phyloP scores from a whole-genome alignment of 768 basidiomycete genomes.

The Xanthoconium purpureum region DNA sequence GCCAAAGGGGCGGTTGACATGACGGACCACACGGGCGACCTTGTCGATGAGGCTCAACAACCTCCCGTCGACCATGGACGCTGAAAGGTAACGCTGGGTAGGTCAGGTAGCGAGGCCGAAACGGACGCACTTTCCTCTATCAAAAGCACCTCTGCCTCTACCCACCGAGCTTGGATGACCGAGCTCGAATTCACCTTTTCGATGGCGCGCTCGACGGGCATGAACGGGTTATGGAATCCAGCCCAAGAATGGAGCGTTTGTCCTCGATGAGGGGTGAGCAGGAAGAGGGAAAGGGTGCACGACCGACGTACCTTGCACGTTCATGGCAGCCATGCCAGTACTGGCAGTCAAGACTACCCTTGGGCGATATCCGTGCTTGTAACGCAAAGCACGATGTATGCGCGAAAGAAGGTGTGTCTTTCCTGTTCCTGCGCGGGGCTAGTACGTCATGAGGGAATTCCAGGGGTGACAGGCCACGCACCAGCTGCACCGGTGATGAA shows the following conservation, averaged over 20 bases:
- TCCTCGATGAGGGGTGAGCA: not conserved
- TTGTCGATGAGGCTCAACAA: not conserved
- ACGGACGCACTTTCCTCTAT: not conserved
- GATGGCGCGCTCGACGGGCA: not conserved
- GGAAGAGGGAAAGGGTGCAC: too few species aligned
- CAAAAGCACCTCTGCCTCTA: not conserved
- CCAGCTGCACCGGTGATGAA: too few species aligned
- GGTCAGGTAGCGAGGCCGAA: not conserved
- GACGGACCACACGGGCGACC: not conserved
- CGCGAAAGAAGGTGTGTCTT: too few species aligned
- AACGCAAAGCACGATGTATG: too few species aligned
- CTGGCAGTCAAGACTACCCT: too few species aligned
- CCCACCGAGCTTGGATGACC: not conserved
- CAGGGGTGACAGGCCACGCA: too few species aligned
- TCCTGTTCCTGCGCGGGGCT: too few species aligned
- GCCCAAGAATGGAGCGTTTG: not conserved
- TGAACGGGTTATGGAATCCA: not conserved
- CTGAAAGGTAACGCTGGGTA: not conserved
- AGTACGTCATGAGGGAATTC: too few species aligned
- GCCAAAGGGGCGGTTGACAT: not conserved
- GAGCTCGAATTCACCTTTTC: not conserved
- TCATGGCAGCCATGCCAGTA: too few species aligned
- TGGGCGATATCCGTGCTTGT: too few species aligned
- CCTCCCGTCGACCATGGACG: not conserved
- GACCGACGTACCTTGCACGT: too few species aligned